A percentile compares a stretch with the other conserved stretches of the same genome.
phyloP scores from a whole-genome alignment of 2,329 filamentous ascomycete species.

The Talaromyces sp. region DNA sequence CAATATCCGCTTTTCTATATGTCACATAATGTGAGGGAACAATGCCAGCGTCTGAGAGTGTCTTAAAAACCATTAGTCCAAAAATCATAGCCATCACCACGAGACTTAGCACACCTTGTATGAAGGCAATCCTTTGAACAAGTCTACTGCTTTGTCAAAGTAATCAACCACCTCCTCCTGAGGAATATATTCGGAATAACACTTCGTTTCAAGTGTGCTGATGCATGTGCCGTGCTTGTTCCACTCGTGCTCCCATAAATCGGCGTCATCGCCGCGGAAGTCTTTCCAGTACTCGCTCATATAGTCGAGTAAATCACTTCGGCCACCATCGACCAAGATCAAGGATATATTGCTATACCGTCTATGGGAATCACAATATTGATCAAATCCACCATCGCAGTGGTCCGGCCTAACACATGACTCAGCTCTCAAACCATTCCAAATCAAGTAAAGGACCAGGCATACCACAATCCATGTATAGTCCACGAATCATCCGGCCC shows the following conservation, averaged over 20 bases:
- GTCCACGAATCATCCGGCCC: slow-evolving; percentile 70
- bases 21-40: slow-evolving; percentile 51
- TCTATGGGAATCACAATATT: slow-evolving; percentile 60
- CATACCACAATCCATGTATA: slow-evolving; percentile 64
- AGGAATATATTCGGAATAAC: slow-evolving; percentile 60
- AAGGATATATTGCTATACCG: slow-evolving; percentile 62
- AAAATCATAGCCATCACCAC: neutral
- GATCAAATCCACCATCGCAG: slow-evolving; percentile 67
- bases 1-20: slow-evolving; percentile 58
- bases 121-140: slow-evolving; percentile 65
- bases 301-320: slow-evolving; percentile 57
- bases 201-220: slow-evolving; percentile 62
- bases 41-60: slow-evolving; percentile 60
- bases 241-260: slow-evolving; percentile 73
- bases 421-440: neutral
- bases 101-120: slow-evolving; percentile 48
- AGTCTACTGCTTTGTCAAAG: slow-evolving; percentile 61
- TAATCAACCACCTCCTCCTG: slow-evolving; percentile 66
- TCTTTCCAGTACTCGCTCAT: slow-evolving; percentile 73
- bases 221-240: slow-evolving; percentile 73
- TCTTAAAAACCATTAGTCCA: slow-evolving; percentile 31
- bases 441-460: neutral
- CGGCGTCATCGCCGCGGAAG: slow-evolving; percentile 59
- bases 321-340: slow-evolving; percentile 56
- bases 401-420: slow-evolving; percentile 52